These are phyloP conservation scores for Chalciporus chontae DNA, from an alignment of 768 basidiomycete species.

Conservation along the genomic window DNA sequence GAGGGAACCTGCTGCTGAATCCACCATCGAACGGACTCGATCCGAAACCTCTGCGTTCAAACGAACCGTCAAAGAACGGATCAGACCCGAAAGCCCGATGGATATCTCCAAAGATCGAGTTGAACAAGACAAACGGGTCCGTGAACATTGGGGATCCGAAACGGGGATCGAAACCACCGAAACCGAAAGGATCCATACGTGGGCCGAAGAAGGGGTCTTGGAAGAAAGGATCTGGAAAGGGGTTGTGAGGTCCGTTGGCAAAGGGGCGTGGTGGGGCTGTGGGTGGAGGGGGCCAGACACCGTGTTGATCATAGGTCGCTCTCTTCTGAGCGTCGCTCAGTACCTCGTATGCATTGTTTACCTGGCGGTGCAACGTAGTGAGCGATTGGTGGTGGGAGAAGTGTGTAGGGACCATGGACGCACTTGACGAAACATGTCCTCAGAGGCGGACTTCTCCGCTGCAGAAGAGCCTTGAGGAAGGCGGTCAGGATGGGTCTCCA, in stretches of 20 bases:
- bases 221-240: slow-evolving; percentile 21
- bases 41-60: slow-evolving; percentile 15
- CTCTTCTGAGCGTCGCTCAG: slow-evolving; percentile 60
- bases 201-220: slow-evolving; percentile 22
- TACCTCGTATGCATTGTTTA: slow-evolving; percentile 78
- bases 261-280: slow-evolving; percentile 12
- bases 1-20: slow-evolving; percentile 9
- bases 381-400: background rate
- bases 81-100: slow-evolving; percentile 33
- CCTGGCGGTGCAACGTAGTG: slow-evolving; percentile 33
- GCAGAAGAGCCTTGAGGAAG: slow-evolving; percentile 52
- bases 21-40: slow-evolving; percentile 11
- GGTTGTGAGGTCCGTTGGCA: slow-evolving; percentile 12
- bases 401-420: slow-evolving; percentile 10
- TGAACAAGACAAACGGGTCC: slow-evolving; percentile 74
- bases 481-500: slow-evolving; percentile 76
- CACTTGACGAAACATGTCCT: slow-evolving; percentile 53
- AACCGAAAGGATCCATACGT: slow-evolving; percentile 25
- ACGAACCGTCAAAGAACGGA: slow-evolving; percentile 33
- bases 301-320: slow-evolving; percentile 63
- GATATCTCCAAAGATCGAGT: slow-evolving; percentile 61
- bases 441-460: slow-evolving; percentile 55
- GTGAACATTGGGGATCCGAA: slow-evolving; percentile 42
- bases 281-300: slow-evolving; percentile 70
- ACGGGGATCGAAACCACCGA: slow-evolving; percentile 23